Evolutionary conservation across 2,329 filamentous ascomycete genomes (phyloP).

Genomic region (Aureobasidium sp.): DNA sequence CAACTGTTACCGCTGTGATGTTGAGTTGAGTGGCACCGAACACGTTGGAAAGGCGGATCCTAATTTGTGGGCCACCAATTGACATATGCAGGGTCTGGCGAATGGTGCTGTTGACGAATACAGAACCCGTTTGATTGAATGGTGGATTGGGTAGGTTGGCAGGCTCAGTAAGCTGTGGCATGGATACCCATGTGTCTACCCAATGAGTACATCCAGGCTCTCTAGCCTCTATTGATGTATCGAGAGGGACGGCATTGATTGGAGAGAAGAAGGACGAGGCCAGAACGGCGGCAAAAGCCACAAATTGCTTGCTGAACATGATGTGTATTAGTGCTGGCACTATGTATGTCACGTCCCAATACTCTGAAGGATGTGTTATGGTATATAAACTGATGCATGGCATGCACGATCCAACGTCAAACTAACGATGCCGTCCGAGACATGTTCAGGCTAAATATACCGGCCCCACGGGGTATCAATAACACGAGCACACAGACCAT

Average conservation of each 20-base stretch:
- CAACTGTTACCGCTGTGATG: slow-evolving; percentile 65
- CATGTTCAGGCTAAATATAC: slow-evolving; percentile 8
- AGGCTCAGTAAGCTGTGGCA: slow-evolving; percentile 71
- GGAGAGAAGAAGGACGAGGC: neutral
- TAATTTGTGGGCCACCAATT: slow-evolving; percentile 61
- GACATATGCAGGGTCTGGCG: slow-evolving; percentile 72
- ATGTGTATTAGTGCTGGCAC: neutral
- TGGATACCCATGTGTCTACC: slow-evolving; percentile 71
- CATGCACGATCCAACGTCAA: neutral
- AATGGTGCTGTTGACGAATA: slow-evolving; percentile 69
- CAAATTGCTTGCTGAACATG: neutral
- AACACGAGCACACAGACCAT: neutral
- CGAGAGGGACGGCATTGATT: neutral
- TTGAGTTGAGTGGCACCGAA: slow-evolving; percentile 68
- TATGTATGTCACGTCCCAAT: neutral
- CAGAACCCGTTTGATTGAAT: slow-evolving; percentile 60
- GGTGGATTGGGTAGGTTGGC: slow-evolving; percentile 67
- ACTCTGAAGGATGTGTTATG: neutral
- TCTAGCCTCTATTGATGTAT: slow-evolving; percentile 22
- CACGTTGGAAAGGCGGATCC: slow-evolving; percentile 70
- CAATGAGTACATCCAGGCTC: slow-evolving; percentile 45
- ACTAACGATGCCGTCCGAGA: neutral
- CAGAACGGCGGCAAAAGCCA: neutral
- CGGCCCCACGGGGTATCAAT: neutral
- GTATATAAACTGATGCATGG: neutral